A percentile compares a stretch with the other conserved stretches of the same genome.
Conservation (phyloP, 192 early-diverging fungal genomes). For the Funneliformis mosseae region DNA sequence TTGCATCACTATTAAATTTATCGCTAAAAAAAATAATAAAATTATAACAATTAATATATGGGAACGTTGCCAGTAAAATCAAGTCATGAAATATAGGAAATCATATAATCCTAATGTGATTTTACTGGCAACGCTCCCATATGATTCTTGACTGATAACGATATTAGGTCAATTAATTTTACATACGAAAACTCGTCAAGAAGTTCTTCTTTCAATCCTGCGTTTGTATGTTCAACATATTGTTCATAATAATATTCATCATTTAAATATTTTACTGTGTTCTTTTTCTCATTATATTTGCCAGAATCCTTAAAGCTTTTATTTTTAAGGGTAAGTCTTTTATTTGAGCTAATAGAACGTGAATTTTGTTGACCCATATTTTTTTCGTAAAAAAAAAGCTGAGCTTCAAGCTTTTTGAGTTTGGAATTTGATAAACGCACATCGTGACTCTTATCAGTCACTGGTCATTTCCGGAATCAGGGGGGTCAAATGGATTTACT, state of each 20-base stretch:
- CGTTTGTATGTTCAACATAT: not conserved
- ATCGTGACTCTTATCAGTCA: too few species aligned
- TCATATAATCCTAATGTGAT: too few species aligned
- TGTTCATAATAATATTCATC: not conserved
- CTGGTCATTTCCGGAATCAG: too few species aligned
- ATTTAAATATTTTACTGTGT: not conserved
- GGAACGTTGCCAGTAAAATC: too few species aligned
- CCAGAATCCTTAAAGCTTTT: not conserved
- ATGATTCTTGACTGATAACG: not conserved
- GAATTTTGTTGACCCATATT: not conserved
- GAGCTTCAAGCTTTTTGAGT: too few species aligned
- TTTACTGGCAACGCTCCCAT: too few species aligned
- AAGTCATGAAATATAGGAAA: too few species aligned
- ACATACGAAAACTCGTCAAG: slow-evolving; percentile 30
- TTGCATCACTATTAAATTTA: slow-evolving; percentile 61
- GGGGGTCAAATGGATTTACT: too few species aligned
- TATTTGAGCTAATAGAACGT: not conserved
- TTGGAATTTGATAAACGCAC: too few species aligned
- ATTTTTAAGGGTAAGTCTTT: not conserved
- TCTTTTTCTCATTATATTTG: not conserved
- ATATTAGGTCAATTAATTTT: not conserved
- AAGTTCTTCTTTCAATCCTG: slow-evolving; percentile 29
- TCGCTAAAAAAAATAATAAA: slow-evolving; percentile 29
- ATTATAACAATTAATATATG: too few species aligned
- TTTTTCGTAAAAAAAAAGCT: not conserved